Conservation (phyloP, 148 eudicot species). For the Chenopodium suecicum region DNA sequence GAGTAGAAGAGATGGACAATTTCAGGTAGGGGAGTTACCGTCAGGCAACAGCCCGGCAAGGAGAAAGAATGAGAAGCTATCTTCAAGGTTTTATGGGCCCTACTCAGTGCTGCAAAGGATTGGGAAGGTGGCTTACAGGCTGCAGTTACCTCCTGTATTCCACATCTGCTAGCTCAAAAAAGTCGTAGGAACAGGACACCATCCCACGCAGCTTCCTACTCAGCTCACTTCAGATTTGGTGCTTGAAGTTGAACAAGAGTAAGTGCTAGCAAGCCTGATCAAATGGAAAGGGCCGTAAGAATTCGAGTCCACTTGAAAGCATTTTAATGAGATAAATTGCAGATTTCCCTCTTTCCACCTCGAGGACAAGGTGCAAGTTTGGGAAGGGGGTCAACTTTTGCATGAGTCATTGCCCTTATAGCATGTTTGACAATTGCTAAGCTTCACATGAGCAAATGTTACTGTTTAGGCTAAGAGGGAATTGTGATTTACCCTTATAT, state of each 20-base stretch:
- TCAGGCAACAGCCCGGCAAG: background rate
- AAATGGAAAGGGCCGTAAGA: too few relatives aligned
- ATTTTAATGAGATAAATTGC: too few relatives aligned
- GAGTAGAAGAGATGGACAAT: too few relatives aligned
- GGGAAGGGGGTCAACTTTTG: too few relatives aligned
- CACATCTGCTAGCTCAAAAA: background rate
- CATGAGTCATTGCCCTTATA: background rate
- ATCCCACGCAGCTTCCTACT: too few relatives aligned
- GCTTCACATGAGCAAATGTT: background rate
- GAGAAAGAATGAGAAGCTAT: background rate
- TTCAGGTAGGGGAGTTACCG: too few relatives aligned
- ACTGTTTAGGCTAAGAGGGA: background rate
- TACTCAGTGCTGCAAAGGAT: background rate
- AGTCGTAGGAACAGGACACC: background rate
- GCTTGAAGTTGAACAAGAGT: too few relatives aligned
- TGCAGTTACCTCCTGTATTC: background rate
- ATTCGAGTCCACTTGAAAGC: too few relatives aligned
- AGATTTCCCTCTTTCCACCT: too few relatives aligned
- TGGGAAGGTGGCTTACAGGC: background rate
- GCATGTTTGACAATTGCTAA: background rate
- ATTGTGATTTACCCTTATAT: background rate
- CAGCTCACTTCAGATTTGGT: too few relatives aligned
- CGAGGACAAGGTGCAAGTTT: too few relatives aligned
- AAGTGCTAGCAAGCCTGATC: too few relatives aligned
- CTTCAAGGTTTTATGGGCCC: background rate